Evolutionary conservation across 2,329 filamentous ascomycete species (phyloP).

Genomic region (Aspergillus eucalypticola): DNA sequence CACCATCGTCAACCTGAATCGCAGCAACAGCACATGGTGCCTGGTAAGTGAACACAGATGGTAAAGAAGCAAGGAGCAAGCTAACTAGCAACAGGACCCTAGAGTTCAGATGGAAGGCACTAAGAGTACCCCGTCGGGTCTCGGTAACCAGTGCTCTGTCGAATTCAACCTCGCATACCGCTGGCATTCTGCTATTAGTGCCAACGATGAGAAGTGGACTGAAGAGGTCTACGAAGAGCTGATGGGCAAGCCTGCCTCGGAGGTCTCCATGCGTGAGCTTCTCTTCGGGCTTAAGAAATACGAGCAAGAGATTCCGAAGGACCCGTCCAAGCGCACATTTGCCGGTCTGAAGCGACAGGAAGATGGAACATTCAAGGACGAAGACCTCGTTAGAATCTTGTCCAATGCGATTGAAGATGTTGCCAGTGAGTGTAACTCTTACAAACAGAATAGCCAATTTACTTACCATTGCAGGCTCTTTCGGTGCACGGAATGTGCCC

Average conservation of each 20-base stretch:
- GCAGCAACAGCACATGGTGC: conserved; percentile 75
- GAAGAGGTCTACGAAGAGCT: conserved; percentile 66
- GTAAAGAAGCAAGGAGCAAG: too few species aligned
- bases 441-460: not conserved
- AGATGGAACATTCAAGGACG: conserved; percentile 71
- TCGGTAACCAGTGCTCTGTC: conserved; percentile 79
- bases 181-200: conserved; percentile 79
- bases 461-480: conserved; percentile 52
- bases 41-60: conserved; percentile 43
- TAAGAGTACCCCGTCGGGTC: conserved; percentile 65
- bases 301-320: conserved; percentile 60
- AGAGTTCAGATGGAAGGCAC: conserved; percentile 65
- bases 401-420: conserved; percentile 70
- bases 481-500: conserved; percentile 73
- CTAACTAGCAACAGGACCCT: conserved; percentile 56
- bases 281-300: conserved; percentile 64
- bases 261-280: conserved; percentile 63
- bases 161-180: conserved; percentile 89
- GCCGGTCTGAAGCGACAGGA: conserved; percentile 63
- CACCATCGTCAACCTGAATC: conserved; percentile 72
- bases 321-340: conserved; percentile 70
- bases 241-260: conserved; percentile 60
- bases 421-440: conserved; percentile 27
- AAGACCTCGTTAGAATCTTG: conserved; percentile 72
- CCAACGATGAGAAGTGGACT: conserved; percentile 78